Base-by-base conservation (phyloP, 805 yeast genomes). In the Torulaspora indica region DNA sequence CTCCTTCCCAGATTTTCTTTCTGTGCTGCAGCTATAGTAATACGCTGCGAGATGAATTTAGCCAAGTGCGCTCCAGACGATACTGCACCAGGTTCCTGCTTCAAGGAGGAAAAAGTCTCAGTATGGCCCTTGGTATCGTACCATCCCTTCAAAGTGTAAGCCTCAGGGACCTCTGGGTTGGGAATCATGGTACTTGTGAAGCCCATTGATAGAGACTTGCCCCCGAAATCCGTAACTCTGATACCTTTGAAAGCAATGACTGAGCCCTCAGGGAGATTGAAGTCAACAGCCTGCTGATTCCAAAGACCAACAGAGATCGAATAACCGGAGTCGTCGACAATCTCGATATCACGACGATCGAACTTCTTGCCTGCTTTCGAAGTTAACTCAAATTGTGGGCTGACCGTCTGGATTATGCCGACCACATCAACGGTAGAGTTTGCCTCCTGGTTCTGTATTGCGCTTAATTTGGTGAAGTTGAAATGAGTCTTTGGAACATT, bases 231-330 rank as follows among this genome's bases (percentile, higher is more conserved):
- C 45, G 82, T 80, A 27, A 91, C 85, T 60, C 86, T 82, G 38
- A 85, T 91, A 46, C 95, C 96, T 69, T 91, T 91, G 56, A 90
- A 73, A 1, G 96, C 98, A 32, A 93, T 72, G n/a, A 91, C 89
- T 0, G 93, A 76, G 14, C 91, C 95, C 49, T 73, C 81, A 10
- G 84, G 82, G 28, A 79, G 68, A 47, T 69, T 72, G 59, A 93
- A 93, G 39, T 85, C 88, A 17, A 80, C 64, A 3, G 99, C 98
- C 43, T 79, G 75, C 51, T 82, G 81, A 56, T 90, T 91, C 98
- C 98, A 93, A 51, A 93, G 69, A 1, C 96, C 96, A 39, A 89
- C 78, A 15, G 77, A 74, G 35, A 90, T 78, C 3, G 88, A 81
- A 56, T 75, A 79, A 35, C 82, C 83, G 5, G 95, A 73, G 54